These are phyloP conservation scores for Fusarium falciforme DNA, from an alignment of 2,329 filamentous ascomycete genomes.

Conservation along the genomic window DNA sequence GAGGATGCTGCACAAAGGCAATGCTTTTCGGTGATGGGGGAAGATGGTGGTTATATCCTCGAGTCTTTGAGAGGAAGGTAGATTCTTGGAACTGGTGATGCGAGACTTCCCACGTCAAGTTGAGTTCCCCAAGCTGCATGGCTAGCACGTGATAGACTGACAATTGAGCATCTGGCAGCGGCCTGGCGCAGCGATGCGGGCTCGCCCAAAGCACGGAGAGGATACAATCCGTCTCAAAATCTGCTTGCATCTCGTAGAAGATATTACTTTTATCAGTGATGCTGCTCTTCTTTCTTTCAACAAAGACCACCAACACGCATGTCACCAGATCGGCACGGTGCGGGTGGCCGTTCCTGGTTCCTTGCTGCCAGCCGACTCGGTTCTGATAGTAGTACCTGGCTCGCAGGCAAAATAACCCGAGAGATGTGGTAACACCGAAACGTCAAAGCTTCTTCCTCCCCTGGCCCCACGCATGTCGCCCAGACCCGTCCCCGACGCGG, in stretches of 20 bases:
- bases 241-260: not conserved
- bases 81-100: constrained; percentile 22
- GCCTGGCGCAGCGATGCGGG: constrained; percentile 26
- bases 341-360: constrained; percentile 34
- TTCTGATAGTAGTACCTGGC: constrained; percentile 15
- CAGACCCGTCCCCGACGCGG: constrained; percentile 24
- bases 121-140: not conserved
- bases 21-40: not conserved
- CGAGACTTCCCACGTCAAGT: constrained; percentile 22
- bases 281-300: not conserved
- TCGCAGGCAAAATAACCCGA: constrained; percentile 21
- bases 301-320: not conserved
- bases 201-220: constrained; percentile 2
- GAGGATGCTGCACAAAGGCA: not conserved
- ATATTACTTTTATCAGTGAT: constrained; percentile 9
- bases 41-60: not conserved
- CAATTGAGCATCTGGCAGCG: constrained; percentile 25
- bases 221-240: constrained; percentile 15
- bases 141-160: constrained; percentile 36
- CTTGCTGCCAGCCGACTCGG: constrained; percentile 28
- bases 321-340: constrained; percentile 28
- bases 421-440: constrained; percentile 28
- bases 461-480: constrained; percentile 39
- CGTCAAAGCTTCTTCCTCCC: constrained; percentile 40
- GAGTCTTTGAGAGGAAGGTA: constrained; percentile 18